Base-by-base conservation (phyloP, 208 protist genomes). In the Herpetomonas tarakana region DNA sequence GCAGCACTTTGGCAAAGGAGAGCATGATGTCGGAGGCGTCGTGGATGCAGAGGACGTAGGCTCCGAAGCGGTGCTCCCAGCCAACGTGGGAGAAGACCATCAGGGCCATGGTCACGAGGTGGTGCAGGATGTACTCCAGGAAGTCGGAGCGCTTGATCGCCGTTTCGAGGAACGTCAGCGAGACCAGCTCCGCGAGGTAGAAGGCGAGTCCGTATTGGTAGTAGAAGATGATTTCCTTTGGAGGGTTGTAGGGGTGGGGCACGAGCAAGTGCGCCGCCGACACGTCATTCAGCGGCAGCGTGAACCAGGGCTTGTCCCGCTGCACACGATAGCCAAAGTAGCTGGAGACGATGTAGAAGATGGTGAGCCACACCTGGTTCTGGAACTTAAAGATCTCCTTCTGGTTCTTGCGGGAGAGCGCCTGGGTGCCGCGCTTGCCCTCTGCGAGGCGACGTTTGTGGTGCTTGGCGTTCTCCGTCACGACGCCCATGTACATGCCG, bases 1-100 rank as follows among this genome's bases (percentile, higher is more conserved):
- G 74, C 2, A 88, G 47, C 12, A 56, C 38, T 45, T 92, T 92
- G 58, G 63, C 69, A 44, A 85, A 26, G 9, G 55, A 75, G 2
- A 92, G 71, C 70, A 88, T 74, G 62, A 92, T 85, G 57, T 92
- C 85, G 29, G 76, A 83, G 39, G 65, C 62, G 50, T 92, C 81
- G 63, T 92, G 85, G 44, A 92, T 74, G 55, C 88, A 87, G 24
- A 92, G 67, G 2, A 88, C 76, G 49, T 87, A 89, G 27, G 65
- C 75, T 22, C 85, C 85, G 49, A 85, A 67, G 58, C 85, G 85
- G 64, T 89, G 81, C 62, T 87, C 66, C 25, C 72, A 78, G 18
- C 69, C 74, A 24, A 77, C 47, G 67, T 87, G 74, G 9, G 78
- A 86, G 66, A 66, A 68, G 26, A 83, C 16, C 2, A 92, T 85